Evolutionary conservation across 2,329 filamentous ascomycete genomes (phyloP).

Genomic region (Alternaria viburni): DNA sequence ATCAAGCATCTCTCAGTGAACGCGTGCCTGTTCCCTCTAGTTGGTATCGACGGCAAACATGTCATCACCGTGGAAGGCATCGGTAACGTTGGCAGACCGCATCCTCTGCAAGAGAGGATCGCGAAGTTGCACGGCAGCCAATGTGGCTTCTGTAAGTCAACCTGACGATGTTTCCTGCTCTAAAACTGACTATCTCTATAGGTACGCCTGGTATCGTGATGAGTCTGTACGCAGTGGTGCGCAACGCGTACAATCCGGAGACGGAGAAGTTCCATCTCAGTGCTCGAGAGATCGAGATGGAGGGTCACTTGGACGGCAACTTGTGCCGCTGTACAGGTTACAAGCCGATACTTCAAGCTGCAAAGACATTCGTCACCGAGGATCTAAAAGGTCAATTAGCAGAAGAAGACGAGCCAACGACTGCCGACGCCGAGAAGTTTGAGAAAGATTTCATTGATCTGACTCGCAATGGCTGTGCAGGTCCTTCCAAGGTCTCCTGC

Average conservation of each 20-base stretch:
- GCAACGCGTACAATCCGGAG: constrained; percentile 63
- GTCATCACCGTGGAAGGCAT: constrained; percentile 97
- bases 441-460: constrained; percentile 37
- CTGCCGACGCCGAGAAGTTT: constrained; percentile 47
- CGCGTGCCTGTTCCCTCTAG: constrained; percentile 87
- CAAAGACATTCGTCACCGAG: constrained; percentile 78
- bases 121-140: constrained; percentile 91
- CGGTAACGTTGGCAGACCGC: constrained; percentile 81
- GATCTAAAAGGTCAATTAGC: constrained; percentile 54
- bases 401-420: constrained; percentile 58
- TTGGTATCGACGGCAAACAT: constrained; percentile 94
- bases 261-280: constrained; percentile 43
- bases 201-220: constrained; percentile 92
- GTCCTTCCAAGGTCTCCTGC: constrained; percentile 39
- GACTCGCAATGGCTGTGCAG: constrained; percentile 30
- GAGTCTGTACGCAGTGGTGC: constrained; percentile 83
- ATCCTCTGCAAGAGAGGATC: constrained; percentile 87
- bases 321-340: constrained; percentile 94
- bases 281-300: constrained; percentile 46
- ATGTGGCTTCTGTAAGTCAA: constrained; percentile 75
- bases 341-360: constrained; percentile 88
- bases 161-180: fast-evolving
- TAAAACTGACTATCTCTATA: background rate
- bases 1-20: constrained; percentile 96
- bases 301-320: constrained; percentile 81